Base-by-base conservation (phyloP, 2,329 filamentous ascomycete genomes). In the Tolypocladium nubicola region DNA sequence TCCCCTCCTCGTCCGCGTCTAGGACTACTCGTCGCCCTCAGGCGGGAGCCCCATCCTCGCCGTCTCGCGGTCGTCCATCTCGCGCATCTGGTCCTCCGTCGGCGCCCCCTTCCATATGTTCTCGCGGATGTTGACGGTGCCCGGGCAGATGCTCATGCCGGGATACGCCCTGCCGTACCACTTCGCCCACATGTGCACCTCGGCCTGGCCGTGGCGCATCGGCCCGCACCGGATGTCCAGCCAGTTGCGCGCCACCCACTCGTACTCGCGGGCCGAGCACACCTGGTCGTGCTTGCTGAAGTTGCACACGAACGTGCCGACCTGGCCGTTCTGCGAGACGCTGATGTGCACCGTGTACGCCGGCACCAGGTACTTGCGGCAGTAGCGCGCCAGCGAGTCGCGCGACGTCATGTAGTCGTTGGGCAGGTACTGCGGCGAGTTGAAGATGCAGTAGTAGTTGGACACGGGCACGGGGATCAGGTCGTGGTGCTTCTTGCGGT, bases 271-370 rank as follows among this genome's bases (percentile, higher is more conserved):
- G 3, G 16, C 21, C 5, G 52, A 55, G 56, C 58, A 59, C 30
- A 39, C 33, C 21, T 39, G 26, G 11, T 9, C 13, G 13, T n/a
- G 7, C 13, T 19, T 8, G 23, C 11, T 4, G n/a, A 14, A 23
- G 56, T 59, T 59, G 56, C 58, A 59, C 23, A 37, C 56, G 37
- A 30, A 59, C 21, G 41, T 16, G 43, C 38, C 56, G 7, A 21
- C 30, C 14, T 13, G 13, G 47, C 58, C 58, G 49, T 40, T 53
- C 23, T 39, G 19, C 45, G 56, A 38, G 8, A 59, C 50, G 10
- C 14, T 13, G 39, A 59, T 21, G 53, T 56, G 47, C 16, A 33
- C n/a, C 5, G 53, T 35, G 23, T 16, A 4, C 1, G 10, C 1
- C 6, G 19, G 19, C 11, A 59, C 43, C 21, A 58, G 39, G 53